These are phyloP conservation scores for Chlorella variabilis DNA, from an alignment of 163 green algal species.

Conservation along the genomic window DNA sequence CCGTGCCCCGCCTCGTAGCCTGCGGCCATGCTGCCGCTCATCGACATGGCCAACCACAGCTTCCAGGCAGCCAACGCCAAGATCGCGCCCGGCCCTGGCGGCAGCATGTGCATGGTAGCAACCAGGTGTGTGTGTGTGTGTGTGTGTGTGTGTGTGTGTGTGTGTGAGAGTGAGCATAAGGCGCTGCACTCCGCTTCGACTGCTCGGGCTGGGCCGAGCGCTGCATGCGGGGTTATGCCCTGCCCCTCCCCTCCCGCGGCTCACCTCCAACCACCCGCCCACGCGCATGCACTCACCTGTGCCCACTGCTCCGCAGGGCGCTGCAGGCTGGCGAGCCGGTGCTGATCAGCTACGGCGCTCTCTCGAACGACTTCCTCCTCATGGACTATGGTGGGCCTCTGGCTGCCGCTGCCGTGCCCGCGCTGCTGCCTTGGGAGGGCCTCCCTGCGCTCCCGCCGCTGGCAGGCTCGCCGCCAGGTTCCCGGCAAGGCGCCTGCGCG, in stretches of 20 bases:
- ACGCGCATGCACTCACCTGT: neutral
- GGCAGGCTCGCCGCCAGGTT: no score
- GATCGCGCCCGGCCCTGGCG: constrained; percentile 49
- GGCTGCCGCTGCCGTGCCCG: no score
- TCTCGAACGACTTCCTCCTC: constrained; percentile 89
- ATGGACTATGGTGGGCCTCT: constrained; percentile 76
- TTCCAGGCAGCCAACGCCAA: constrained; percentile 83
- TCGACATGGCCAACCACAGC: constrained; percentile 93
- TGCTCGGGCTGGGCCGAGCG: no score
- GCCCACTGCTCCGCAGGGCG: neutral
- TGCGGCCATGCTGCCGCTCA: constrained; percentile 73
- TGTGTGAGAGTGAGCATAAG: no score
- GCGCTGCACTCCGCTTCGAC: no score
- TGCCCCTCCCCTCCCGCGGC: no score
- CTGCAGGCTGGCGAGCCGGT: constrained; percentile 66
- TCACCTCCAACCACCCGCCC: no score
- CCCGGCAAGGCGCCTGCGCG: no score
- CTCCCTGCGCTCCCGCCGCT: no score
- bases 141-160: no score
- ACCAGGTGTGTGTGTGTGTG: neutral
- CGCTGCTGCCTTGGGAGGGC: neutral
- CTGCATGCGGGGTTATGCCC: no score
- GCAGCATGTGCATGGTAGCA: constrained; percentile 64
- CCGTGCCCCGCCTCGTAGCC: no score
- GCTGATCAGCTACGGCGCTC: constrained; percentile 76